Evolutionary conservation across 129 eudicot genomes (phyloP).

Genomic region (Pulicaria dysenterica): DNA sequence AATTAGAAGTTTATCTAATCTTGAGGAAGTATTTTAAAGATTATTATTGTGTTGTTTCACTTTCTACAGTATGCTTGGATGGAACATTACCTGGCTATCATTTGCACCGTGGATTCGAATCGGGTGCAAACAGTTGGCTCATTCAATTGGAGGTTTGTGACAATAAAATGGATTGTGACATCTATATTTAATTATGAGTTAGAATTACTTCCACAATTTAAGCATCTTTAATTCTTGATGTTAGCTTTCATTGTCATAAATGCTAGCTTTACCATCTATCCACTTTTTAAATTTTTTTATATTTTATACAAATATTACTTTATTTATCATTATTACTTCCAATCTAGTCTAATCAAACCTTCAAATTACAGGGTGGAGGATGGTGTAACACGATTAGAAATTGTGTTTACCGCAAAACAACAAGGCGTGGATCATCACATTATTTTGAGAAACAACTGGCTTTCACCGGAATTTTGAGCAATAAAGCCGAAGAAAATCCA

Average conservation of each 20-base stretch:
- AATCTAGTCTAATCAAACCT: neutral
- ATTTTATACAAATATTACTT: neutral
- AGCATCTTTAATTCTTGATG: conserved; percentile 23
- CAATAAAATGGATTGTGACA: conserved; percentile 39
- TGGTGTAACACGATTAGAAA: conserved; percentile 85
- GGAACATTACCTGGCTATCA: conserved; percentile 97
- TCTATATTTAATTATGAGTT: conserved; percentile 21
- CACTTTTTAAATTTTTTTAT: neutral
- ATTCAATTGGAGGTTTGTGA: conserved; percentile 87
- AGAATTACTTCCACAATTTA: conserved; percentile 15
- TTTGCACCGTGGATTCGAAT: conserved; percentile 80
- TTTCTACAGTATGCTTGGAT: conserved; percentile 83
- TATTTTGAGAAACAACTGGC: conserved; percentile 67
- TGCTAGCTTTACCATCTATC: neutral
- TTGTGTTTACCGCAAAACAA: conserved; percentile 93
- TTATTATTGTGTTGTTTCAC: conserved; percentile 16
- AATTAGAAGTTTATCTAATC: neutral
- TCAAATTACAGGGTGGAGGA: conserved; percentile 87
- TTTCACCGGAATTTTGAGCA: conserved; percentile 89
- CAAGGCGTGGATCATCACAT: conserved; percentile 85
- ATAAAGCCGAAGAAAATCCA: conserved; percentile 95
- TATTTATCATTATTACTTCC: neutral
- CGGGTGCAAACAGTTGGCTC: conserved; percentile 97
- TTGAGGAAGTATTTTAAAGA: neutral
- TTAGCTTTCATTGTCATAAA: conserved; percentile 21